Conservation (phyloP, 1,284 basidiomycete genomes). For the Wolfiporia cocos region DNA sequence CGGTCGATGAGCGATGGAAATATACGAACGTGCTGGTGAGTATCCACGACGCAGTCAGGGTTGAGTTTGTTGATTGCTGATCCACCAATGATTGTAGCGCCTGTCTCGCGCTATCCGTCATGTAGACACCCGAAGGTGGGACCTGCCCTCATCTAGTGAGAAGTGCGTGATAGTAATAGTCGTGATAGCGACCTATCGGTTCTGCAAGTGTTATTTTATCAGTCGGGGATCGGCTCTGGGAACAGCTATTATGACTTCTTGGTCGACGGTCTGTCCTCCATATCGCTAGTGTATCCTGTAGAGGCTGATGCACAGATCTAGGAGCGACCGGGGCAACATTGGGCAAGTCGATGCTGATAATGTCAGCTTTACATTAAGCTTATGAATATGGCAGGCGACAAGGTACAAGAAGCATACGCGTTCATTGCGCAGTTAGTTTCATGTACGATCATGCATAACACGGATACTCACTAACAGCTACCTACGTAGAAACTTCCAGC, state of each 20-base stretch:
- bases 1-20: slow-evolving; percentile 40
- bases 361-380: too few relatives aligned
- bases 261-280: slow-evolving; percentile 23
- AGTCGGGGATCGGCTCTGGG: slow-evolving; percentile 61
- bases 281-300: neutral
- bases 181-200: slow-evolving; percentile 36
- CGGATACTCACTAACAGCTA: too few relatives aligned
- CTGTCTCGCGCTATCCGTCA: slow-evolving; percentile 51
- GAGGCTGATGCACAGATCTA: slow-evolving; percentile 19
- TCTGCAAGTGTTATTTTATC: slow-evolving; percentile 66
- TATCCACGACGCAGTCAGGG: neutral
- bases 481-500: slow-evolving; percentile 51
- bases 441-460: too few relatives aligned
- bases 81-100: slow-evolving; percentile 22
- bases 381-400: slow-evolving; percentile 44
- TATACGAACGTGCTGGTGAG: slow-evolving; percentile 62
- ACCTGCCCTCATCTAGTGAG: too few relatives aligned
- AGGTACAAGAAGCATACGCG: slow-evolving; percentile 68
- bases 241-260: slow-evolving; percentile 46
- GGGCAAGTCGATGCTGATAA: too few relatives aligned
- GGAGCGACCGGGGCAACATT: slow-evolving; percentile 54
- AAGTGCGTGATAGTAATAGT: too few relatives aligned
- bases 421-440: slow-evolving; percentile 71
- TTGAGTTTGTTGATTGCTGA: neutral
- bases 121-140: too few relatives aligned